Evolutionary conservation across 1,284 basidiomycete species (phyloP).

Genomic region (Taiwanofungus camphoratus): DNA sequence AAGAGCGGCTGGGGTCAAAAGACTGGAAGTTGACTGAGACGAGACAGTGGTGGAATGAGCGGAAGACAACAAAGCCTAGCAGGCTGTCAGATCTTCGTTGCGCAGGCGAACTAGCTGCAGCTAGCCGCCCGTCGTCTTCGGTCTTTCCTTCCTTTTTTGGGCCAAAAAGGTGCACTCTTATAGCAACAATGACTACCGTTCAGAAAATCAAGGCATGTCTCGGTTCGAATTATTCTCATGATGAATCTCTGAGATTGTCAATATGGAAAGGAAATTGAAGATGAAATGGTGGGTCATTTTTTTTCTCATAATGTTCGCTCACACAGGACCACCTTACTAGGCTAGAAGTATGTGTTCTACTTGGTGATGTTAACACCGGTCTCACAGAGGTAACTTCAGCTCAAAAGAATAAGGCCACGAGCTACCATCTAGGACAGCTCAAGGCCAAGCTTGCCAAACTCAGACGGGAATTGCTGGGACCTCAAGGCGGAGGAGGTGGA

Average conservation of each 20-base stretch:
- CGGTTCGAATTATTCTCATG: slow-evolving; percentile 7
- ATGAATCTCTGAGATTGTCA: no score
- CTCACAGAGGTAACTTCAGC: slow-evolving; percentile 35
- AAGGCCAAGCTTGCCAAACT: slow-evolving; percentile 99
- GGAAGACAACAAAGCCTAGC: not conserved
- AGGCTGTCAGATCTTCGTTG: slow-evolving; percentile 2
- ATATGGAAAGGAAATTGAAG: slow-evolving; percentile 75
- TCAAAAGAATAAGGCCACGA: slow-evolving; percentile 96
- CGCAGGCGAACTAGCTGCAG: slow-evolving; percentile 3
- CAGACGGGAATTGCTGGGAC: slow-evolving; percentile 85
- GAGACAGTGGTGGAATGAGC: slow-evolving; percentile 8
- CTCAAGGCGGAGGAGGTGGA: slow-evolving; percentile 78
- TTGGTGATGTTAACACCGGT: slow-evolving; percentile 6
- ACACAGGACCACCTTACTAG: slow-evolving; percentile 20
- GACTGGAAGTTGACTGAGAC: slow-evolving; percentile 19
- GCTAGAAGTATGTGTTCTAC: slow-evolving; percentile 32
- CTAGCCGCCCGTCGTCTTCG: slow-evolving; percentile 8
- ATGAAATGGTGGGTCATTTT: slow-evolving; percentile 78
- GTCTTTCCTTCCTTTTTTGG: slow-evolving; percentile 7
- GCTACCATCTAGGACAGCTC: slow-evolving; percentile 94
- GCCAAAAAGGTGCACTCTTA: slow-evolving; percentile 11
- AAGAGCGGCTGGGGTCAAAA: slow-evolving; percentile 30
- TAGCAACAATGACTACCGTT: slow-evolving; percentile 68
- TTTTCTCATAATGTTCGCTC: slow-evolving; percentile 6
- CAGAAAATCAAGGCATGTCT: slow-evolving; percentile 80